Percentiles rank a stretch among this genome's conserved stretches.
Conservation (phyloP, 108 stramenopile species). For the Seminavis robusta region DNA sequence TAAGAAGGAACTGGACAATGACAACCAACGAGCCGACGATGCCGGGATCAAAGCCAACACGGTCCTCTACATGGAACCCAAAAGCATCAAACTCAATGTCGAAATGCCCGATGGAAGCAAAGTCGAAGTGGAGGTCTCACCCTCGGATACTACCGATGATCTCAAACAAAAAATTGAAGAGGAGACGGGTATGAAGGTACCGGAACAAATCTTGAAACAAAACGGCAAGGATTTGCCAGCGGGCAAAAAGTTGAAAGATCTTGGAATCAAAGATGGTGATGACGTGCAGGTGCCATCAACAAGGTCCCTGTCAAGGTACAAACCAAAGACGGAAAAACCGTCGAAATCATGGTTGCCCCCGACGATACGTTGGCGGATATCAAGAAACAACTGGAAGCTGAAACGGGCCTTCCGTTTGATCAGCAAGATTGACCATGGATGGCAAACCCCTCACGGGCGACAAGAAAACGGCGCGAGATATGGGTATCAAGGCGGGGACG, state of each 20-base stretch:
- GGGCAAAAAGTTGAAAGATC: neutral
- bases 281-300: slow-evolving; percentile 11
- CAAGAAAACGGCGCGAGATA: neutral
- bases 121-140: slow-evolving; percentile 6
- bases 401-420: no score
- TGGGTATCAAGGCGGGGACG: slow-evolving; percentile 9
- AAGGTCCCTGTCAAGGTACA: slow-evolving; percentile 23
- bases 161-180: slow-evolving; percentile 17
- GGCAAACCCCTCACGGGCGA: slow-evolving; percentile 8
- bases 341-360: slow-evolving; percentile 16
- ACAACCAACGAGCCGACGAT: slow-evolving; percentile 4
- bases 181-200: slow-evolving; percentile 7
- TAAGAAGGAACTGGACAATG: slow-evolving; percentile 10
- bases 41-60: slow-evolving; percentile 12
- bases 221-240: slow-evolving; percentile 11
- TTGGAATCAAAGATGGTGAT: slow-evolving; percentile 9
- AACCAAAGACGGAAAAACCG: slow-evolving; percentile 6
- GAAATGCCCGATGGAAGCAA: slow-evolving; percentile 20
- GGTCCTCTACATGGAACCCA: slow-evolving; percentile 16
- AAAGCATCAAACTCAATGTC: slow-evolving; percentile 6
- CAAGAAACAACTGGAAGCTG: slow-evolving; percentile 14
- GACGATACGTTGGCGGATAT: neutral
- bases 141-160: slow-evolving; percentile 4
- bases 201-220: slow-evolving; percentile 15
- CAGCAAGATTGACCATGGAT: neutral